Conservation (phyloP, 2,329 filamentous ascomycete species). For the Rutstroemia sp. region DNA sequence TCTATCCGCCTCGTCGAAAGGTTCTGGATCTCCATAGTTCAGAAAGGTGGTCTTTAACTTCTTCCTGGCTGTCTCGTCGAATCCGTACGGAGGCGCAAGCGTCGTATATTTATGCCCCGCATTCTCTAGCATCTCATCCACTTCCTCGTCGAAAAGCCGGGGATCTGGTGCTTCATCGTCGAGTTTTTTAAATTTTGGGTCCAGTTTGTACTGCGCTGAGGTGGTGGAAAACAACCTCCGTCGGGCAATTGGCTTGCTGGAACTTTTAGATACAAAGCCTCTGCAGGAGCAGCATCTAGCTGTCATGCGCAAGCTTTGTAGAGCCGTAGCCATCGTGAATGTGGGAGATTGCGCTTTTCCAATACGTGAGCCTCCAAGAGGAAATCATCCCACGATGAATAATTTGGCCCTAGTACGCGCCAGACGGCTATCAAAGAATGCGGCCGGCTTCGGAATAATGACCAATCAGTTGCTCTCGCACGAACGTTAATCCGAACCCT, state of each 20-base stretch:
- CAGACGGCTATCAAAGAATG: background rate
- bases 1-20: conserved; percentile 25
- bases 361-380: background rate
- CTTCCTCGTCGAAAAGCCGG: background rate
- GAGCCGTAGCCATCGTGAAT: conserved; percentile 25
- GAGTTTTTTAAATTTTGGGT: conserved; percentile 8
- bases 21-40: conserved; percentile 27
- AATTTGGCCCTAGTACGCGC: background rate
- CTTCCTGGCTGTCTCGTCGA: conserved; percentile 10
- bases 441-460: background rate
- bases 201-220: conserved; percentile 8
- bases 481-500: background rate
- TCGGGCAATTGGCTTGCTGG: conserved; percentile 16
- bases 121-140: conserved; percentile 5
- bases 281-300: conserved; percentile 22
- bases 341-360: conserved; percentile 2
- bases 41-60: conserved; percentile 28
- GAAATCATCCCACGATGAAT: conserved; percentile 2
- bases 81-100: conserved; percentile 1
- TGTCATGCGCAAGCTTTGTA: conserved; percentile 24
- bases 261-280: conserved; percentile 10
- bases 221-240: conserved; percentile 22
- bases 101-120: background rate
- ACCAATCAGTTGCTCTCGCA: background rate
- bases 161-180: conserved; percentile 2